Conservation (phyloP, 441 rosid genomes). For the Populus hybrid region DNA sequence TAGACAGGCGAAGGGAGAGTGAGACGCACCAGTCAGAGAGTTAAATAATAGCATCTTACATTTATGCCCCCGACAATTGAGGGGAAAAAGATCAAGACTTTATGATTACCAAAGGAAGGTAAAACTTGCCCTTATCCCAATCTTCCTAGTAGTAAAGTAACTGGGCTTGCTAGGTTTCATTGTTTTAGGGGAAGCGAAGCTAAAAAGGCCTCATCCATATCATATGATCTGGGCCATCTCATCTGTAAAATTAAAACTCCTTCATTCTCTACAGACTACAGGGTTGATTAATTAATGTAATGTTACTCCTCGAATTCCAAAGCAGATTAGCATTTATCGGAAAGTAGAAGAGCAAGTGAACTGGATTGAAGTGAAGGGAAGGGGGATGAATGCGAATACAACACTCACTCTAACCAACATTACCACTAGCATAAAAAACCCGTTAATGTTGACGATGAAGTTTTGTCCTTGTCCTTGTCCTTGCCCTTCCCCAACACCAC, state of each 20-base stretch:
- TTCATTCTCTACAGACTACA: background rate
- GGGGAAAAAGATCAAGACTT: background rate
- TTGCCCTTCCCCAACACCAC: background rate
- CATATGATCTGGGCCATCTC: background rate
- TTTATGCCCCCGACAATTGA: slow-evolving; percentile 5
- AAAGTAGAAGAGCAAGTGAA: background rate
- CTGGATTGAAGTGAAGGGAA: background rate
- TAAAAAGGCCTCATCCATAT: background rate
- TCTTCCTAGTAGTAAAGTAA: background rate
- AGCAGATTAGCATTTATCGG: background rate
- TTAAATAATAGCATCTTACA: background rate
- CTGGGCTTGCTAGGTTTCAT: background rate
- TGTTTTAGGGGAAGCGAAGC: background rate
- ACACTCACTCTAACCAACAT: background rate
- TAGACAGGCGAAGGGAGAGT: background rate
- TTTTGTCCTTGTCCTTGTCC: background rate
- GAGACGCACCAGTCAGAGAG: background rate
- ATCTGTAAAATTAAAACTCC: no score
- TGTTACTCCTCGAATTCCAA: background rate
- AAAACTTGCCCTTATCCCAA: background rate
- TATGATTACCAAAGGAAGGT: background rate
- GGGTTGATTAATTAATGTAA: background rate
- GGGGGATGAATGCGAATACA: background rate
- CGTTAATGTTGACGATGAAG: background rate
- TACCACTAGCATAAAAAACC: background rate